Evolutionary conservation across 768 basidiomycete species (phyloP).

Genomic region (Boletus eberwhitei): DNA sequence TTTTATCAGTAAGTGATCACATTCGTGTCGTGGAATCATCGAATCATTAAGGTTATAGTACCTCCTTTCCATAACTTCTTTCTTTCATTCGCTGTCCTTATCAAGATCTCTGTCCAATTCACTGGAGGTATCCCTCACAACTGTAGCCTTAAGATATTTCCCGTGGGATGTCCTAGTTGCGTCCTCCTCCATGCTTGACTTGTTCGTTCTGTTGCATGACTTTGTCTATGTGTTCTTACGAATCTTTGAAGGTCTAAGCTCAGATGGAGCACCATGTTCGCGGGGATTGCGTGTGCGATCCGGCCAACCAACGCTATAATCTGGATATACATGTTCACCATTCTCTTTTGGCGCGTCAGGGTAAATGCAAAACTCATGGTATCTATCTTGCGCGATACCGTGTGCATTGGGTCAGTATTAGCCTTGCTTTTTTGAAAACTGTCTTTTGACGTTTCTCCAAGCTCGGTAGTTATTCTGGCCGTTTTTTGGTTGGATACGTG

Average conservation of each 20-base stretch:
- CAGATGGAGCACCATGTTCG: conserved; percentile 47
- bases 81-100: conserved; percentile 82
- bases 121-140: conserved; percentile 82
- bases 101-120: conserved; percentile 92
- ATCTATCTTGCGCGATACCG: conserved; percentile 38
- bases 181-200: conserved; percentile 18
- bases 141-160: conserved; percentile 72
- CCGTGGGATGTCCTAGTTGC: conserved; percentile 57
- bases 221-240: conserved; percentile 17
- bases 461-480: conserved; percentile 25
- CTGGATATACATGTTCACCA: conserved; percentile 69
- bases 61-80: conserved; percentile 76
- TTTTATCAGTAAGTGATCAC: conserved; percentile 56
- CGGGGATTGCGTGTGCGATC: conserved; percentile 74
- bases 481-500: conserved; percentile 57
- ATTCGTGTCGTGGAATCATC: not conserved
- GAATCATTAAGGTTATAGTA: conserved; percentile 43
- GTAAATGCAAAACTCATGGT: conserved; percentile 29
- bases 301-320: conserved; percentile 88
- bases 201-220: conserved; percentile 10
- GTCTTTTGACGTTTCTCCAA: conserved; percentile 9
- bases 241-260: conserved; percentile 33
- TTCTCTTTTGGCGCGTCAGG: conserved; percentile 55
- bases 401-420: conserved; percentile 44
- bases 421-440: conserved; percentile 1